phyloP scores from a whole-genome alignment of 2,329 filamentous ascomycete genomes.

The Diaporthe citrichinensis region DNA sequence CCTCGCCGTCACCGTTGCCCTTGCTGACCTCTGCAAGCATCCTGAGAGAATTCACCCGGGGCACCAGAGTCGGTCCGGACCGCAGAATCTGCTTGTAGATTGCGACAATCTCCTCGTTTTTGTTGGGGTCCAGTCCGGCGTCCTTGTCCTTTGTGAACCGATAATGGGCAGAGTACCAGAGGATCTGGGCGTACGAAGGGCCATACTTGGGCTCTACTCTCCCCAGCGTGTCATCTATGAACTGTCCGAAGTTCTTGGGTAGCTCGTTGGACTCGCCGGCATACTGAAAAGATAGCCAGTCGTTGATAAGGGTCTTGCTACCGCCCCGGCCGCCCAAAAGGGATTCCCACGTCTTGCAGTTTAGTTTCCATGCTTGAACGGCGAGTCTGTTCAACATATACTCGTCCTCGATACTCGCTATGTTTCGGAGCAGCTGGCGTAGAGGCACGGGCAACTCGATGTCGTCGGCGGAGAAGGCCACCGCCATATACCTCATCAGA shows the following conservation, averaged over 20 bases:
- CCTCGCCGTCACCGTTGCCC: not conserved
- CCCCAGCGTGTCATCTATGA: conserved; percentile 13
- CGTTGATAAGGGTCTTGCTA: conserved; percentile 26
- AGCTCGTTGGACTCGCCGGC: conserved; percentile 25
- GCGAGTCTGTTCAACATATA: conserved; percentile 29
- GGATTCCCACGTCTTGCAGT: conserved; percentile 36
- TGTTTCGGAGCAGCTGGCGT: conserved; percentile 19
- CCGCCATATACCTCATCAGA: conserved; percentile 27
- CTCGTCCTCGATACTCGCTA: conserved; percentile 38
- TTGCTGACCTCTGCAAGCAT: conserved; percentile 26
- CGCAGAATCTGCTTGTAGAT: conserved; percentile 17
- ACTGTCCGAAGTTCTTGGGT: conserved; percentile 22
- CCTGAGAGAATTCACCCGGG: conserved; percentile 3
- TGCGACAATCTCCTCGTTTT: conserved; percentile 1
- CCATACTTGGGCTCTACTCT: conserved; percentile 15
- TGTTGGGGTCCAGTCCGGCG: conserved; percentile 14
- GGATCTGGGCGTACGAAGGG: conserved; percentile 16
- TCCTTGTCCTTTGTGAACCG: conserved; percentile 25
- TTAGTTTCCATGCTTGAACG: conserved; percentile 35
- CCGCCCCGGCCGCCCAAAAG: conserved; percentile 20
- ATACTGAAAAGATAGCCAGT: conserved; percentile 22
- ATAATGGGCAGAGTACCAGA: conserved; percentile 30
- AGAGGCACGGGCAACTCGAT: conserved; percentile 22
- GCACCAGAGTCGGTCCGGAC: conserved; percentile 10
- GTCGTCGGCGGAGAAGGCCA: conserved; percentile 12